Evolutionary conservation across 2,329 filamentous ascomycete species (phyloP).

Genomic region (Pseudodiploospora longispora): DNA sequence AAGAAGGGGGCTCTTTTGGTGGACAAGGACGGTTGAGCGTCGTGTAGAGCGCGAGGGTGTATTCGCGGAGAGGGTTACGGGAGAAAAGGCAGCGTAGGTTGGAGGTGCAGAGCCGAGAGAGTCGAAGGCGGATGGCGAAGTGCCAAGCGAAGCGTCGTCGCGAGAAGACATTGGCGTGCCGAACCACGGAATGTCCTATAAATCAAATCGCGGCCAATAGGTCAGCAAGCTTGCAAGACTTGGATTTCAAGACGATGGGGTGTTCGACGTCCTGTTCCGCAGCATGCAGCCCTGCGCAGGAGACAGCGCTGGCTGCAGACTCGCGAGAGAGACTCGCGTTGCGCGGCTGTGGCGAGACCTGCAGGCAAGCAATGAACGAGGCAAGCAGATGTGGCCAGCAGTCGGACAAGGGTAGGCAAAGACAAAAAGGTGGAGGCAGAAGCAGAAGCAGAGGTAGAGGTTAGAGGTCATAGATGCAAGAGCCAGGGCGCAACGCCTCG

Average conservation of each 20-base stretch:
- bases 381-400: background rate
- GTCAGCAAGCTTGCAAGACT: slow-evolving; percentile 14
- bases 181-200: slow-evolving; percentile 39
- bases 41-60: slow-evolving; percentile 55
- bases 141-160: slow-evolving; percentile 27
- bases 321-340: background rate
- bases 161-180: slow-evolving; percentile 30
- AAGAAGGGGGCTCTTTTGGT: slow-evolving; percentile 90
- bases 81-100: slow-evolving; percentile 86
- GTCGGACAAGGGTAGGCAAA: background rate
- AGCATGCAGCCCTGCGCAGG: too few species aligned
- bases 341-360: background rate
- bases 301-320: background rate
- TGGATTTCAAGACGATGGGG: background rate
- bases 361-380: background rate
- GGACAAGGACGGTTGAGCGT: slow-evolving; percentile 85
- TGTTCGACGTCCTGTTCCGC: background rate
- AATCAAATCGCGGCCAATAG: slow-evolving; percentile 3
- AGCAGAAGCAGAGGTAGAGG: background rate
- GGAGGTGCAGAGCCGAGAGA: slow-evolving; percentile 41
- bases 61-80: slow-evolving; percentile 64
- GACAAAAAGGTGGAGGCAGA: background rate
- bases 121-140: slow-evolving; percentile 25
- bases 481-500: background rate
- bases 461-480: too few species aligned